phyloP scores from a whole-genome alignment of 768 basidiomycete species.

The Albatrellus ellisii region DNA sequence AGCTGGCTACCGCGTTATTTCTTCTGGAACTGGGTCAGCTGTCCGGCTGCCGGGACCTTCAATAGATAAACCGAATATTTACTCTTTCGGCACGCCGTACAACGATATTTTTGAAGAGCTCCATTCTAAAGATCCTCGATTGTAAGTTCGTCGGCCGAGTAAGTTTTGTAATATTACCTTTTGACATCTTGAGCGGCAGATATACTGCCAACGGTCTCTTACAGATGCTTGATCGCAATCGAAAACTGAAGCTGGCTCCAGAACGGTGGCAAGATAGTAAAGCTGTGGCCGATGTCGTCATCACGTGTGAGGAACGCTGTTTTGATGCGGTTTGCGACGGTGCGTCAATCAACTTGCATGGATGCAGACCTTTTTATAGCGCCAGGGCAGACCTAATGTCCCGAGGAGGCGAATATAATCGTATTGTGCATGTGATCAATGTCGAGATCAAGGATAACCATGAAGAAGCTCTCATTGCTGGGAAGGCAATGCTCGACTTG shows the following conservation, averaged over 20 bases:
- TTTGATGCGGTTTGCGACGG: conserved; percentile 98
- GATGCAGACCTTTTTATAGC: neutral
- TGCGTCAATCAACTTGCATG: conserved; percentile 25
- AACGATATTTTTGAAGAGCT: conserved; percentile 91
- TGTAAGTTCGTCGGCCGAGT: conserved; percentile 37
- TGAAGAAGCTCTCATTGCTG: conserved; percentile 94
- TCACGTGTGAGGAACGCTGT: conserved; percentile 98
- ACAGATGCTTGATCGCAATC: conserved; percentile 93
- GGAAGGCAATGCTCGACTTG: conserved; percentile 87
- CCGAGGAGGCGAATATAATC: conserved; percentile 85
- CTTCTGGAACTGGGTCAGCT: conserved; percentile 92
- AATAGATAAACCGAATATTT: conserved; percentile 96
- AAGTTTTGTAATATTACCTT: neutral
- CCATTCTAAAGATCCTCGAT: conserved; percentile 60
- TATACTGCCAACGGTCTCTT: conserved; percentile 90
- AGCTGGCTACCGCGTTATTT: conserved; percentile 84
- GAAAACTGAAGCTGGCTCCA: conserved; percentile 82
- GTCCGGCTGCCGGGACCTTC: conserved; percentile 93
- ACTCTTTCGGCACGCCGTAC: conserved; percentile 94
- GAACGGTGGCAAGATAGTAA: conserved; percentile 95
- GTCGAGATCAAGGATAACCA: conserved; percentile 99
- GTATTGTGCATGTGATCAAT: conserved; percentile 92
- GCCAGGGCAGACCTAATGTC: conserved; percentile 55
- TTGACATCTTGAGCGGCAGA: conserved; percentile 26
- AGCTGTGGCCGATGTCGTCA: conserved; percentile 87